Percentiles rank a stretch among this genome's conserved stretches.
Conservation (phyloP, 2,329 filamentous ascomycete species). For the Pestalotiopsis sp. region DNA sequence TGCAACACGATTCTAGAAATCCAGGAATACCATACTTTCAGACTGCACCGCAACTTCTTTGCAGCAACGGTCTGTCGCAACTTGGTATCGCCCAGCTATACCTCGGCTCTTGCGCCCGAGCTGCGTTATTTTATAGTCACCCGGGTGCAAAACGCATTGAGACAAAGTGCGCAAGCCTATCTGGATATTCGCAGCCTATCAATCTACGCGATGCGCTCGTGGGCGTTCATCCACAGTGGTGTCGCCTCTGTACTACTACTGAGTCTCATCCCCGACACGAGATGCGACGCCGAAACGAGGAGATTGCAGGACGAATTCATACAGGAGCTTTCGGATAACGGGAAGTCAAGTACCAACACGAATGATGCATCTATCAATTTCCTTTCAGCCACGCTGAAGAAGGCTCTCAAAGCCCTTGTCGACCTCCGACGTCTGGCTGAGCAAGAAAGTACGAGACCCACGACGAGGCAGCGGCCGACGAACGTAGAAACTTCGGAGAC, state of each 20-base stretch:
- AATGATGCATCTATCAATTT: neutral
- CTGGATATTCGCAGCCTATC: neutral
- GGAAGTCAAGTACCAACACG: neutral
- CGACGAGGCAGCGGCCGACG: neutral
- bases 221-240: neutral
- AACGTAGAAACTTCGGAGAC: neutral
- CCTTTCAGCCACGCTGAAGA: neutral
- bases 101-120: neutral
- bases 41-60: neutral
- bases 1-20: constrained; percentile 1
- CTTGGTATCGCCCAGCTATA: neutral
- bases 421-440: neutral
- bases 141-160: neutral
- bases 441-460: neutral
- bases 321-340: neutral
- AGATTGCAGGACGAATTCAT: neutral
- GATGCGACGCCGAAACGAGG: neutral
- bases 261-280: neutral
- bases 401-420: neutral
- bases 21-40: neutral
- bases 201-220: neutral
- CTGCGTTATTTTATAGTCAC: neutral
- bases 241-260: neutral
- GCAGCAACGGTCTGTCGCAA: neutral
- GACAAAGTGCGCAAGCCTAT: neutral